phyloP scores from a whole-genome alignment of 768 basidiomycete species.

The Termitomyces sp. region DNA sequence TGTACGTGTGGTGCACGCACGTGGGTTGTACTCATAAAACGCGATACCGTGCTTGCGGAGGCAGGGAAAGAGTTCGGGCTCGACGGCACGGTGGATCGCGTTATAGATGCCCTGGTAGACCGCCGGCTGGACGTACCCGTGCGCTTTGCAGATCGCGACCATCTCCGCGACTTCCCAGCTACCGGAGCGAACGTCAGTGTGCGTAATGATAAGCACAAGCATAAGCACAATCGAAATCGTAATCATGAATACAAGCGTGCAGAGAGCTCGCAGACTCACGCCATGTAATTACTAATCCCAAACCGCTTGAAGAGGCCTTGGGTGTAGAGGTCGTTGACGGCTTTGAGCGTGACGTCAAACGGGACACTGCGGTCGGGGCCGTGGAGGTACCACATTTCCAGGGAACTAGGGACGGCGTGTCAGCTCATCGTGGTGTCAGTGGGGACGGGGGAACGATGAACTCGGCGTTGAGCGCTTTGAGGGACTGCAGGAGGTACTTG shows the following conservation, averaged over 20 bases:
- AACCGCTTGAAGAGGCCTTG: conserved; percentile 59
- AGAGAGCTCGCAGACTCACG: conserved; percentile 28
- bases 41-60: conserved; percentile 52
- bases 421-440: no score
- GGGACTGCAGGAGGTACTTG: conserved; percentile 38
- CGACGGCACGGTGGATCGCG: conserved; percentile 32
- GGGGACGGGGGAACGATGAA: conserved; percentile 20
- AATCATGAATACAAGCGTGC: no score
- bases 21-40: conserved; percentile 52
- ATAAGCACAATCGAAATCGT: no score
- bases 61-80: conserved; percentile 47
- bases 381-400: conserved; percentile 53
- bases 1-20: conserved; percentile 20
- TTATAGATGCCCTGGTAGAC: conserved; percentile 48
- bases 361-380: conserved; percentile 54
- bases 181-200: no score
- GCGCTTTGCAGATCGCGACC: conserved; percentile 47
- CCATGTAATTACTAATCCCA: conserved; percentile 56
- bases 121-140: conserved; percentile 46
- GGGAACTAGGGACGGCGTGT: no score
- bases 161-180: conserved; percentile 53
- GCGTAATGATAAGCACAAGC: no score
- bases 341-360: conserved; percentile 49
- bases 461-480: conserved; percentile 36
- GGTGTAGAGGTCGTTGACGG: conserved; percentile 47